A percentile compares a stretch with the other conserved stretches of the same genome.
These are phyloP conservation scores for Aspergillus saccharolyticus DNA, from an alignment of 495 filamentous ascomycete species.

Conservation along the genomic window DNA sequence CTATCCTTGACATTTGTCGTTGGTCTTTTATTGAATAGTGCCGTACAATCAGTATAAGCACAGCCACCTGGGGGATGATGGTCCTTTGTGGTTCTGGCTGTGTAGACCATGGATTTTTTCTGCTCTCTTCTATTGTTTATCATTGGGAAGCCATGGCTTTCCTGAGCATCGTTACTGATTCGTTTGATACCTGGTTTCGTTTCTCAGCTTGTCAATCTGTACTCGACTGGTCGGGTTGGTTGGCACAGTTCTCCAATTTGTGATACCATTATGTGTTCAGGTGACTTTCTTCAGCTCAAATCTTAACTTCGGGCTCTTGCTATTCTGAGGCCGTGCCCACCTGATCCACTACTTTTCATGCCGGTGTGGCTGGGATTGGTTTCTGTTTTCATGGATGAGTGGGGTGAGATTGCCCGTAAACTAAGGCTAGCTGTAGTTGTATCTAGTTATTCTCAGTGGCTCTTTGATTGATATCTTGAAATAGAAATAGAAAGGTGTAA, in stretches of 20 bases:
- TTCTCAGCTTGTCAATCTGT: not conserved
- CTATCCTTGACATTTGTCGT: conserved; percentile 24
- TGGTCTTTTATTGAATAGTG: conserved; percentile 26
- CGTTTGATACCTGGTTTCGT: not conserved
- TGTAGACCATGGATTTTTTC: conserved; percentile 10
- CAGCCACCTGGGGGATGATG: conserved; percentile 22
- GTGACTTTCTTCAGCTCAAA: not conserved
- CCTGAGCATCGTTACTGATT: not conserved
- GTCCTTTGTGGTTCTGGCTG: conserved; percentile 7
- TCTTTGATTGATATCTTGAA: too few species aligned
- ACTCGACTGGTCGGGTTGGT: not conserved
- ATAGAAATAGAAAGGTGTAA: too few species aligned
- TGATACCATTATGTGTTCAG: not conserved
- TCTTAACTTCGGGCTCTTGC: not conserved
- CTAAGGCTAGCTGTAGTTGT: not conserved
- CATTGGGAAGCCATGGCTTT: conserved; percentile 5
- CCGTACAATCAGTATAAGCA: conserved; percentile 33
- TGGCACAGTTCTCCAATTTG: not conserved
- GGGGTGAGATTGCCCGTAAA: not conserved
- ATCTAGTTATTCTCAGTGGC: too few species aligned
- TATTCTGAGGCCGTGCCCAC: not conserved
- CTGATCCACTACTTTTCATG: not conserved
- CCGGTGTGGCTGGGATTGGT: not conserved
- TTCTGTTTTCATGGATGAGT: not conserved
- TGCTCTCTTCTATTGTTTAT: conserved; percentile 2